Conservation (phyloP, 129 eudicot genomes). For the Solidago caesia region DNA sequence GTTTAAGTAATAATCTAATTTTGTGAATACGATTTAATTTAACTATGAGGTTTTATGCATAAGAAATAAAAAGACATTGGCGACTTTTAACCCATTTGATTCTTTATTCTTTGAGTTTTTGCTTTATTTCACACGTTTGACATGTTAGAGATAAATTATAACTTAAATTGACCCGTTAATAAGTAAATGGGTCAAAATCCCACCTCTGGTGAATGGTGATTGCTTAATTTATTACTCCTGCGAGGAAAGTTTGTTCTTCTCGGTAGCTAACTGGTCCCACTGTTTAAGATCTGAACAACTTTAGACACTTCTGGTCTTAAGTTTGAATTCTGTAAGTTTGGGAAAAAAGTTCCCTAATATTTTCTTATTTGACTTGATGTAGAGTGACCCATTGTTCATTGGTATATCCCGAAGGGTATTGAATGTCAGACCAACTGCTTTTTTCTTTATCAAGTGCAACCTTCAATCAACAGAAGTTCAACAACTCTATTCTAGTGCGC, state of each 20-base stretch:
- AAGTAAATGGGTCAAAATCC: neutral
- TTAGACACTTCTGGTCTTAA: neutral
- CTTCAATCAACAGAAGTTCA: slow-evolving; percentile 78
- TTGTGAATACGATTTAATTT: neutral
- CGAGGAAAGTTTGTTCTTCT: neutral
- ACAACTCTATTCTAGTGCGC: slow-evolving; percentile 67
- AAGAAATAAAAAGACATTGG: neutral
- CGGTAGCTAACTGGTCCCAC: neutral
- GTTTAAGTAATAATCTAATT: neutral
- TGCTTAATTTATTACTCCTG: neutral
- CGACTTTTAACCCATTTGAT: neutral
- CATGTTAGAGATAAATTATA: neutral
- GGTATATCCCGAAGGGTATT: slow-evolving; percentile 84
- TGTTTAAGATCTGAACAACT: neutral
- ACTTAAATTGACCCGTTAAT: neutral
- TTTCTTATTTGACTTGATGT: slow-evolving; percentile 28
- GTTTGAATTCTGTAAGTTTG: neutral
- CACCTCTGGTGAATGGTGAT: neutral
- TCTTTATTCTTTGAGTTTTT: neutral
- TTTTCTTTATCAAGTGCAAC: slow-evolving; percentile 87
- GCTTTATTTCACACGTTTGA: neutral
- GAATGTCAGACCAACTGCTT: slow-evolving; percentile 94
- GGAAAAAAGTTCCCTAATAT: neutral
- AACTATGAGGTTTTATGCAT: neutral
- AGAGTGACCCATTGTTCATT: slow-evolving; percentile 71